Evolutionary conservation across 179 eudicot genomes (phyloP).

Genomic region (Carnegiea gigantea): DNA sequence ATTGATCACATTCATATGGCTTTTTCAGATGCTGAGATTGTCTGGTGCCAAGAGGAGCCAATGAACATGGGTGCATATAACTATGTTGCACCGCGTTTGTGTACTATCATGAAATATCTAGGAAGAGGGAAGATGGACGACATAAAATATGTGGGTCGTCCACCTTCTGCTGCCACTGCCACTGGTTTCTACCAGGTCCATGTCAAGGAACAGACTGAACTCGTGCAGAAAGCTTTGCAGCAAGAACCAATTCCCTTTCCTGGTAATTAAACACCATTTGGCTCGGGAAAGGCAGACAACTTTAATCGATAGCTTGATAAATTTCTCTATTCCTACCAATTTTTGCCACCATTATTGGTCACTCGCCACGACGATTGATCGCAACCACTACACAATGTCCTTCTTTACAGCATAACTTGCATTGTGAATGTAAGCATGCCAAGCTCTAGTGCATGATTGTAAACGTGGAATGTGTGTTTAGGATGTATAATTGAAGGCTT

Average conservation of each 20-base stretch:
- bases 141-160: constrained; percentile 72
- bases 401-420: too few relatives aligned
- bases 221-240: constrained; percentile 69
- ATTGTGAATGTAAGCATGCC: too few relatives aligned
- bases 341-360: neutral
- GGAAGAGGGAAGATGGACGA: constrained; percentile 54
- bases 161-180: constrained; percentile 85
- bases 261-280: neutral
- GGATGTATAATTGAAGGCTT: too few relatives aligned
- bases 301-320: neutral
- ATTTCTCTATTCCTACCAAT: neutral
- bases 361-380: neutral
- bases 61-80: constrained; percentile 93
- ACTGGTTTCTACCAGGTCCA: constrained; percentile 70
- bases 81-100: constrained; percentile 66
- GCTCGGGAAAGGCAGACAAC: neutral
- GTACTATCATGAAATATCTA: constrained; percentile 62
- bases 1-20: neutral
- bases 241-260: constrained; percentile 48
- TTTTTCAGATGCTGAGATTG: constrained; percentile 73
- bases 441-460: too few relatives aligned
- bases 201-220: constrained; percentile 60
- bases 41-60: constrained; percentile 96
- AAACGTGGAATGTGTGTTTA: too few relatives aligned
- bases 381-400: too few relatives aligned